Base-by-base conservation (phyloP, 2,329 filamentous ascomycete species). In the Penicillium sp. region DNA sequence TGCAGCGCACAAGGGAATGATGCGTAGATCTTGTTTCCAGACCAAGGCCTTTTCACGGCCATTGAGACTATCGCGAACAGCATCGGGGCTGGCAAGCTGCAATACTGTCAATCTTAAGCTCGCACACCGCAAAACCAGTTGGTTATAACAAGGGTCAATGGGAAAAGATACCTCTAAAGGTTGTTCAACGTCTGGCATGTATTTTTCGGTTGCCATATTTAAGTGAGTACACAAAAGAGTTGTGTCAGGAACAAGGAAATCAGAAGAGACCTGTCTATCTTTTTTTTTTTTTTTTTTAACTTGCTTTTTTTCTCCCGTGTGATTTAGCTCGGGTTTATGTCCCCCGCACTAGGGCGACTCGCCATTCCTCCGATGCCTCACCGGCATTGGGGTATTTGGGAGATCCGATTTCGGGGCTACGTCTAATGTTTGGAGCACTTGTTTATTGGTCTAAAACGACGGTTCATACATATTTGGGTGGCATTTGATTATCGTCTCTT, bases 21-120 rank as follows among this genome's bases (percentile, higher is more conserved):
- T 86, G 53, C 82, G 79, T 18, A 82, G 57, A 68, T 89, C 87
- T 64, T 88, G 85, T 63, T 83, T 85, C 72, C 80, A 74, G 24
- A 85, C 59, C 7, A 85, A 74, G 8, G 66, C 63, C 56, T 59
- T 70, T 57, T 72, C 69, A 8, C 62, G 58, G 16, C 59, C 56
- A 7, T 50, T 56, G 16, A 63, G 58, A 6, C 54, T 57, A 20
- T 47, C 24, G 14, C 58, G 57, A 16, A 55, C 24, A 10, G 14
- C 42, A 31, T 58, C 49, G 3, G 56, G 24, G 40, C 52, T 57
- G 14, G 53, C 31, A 42, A 54, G 48, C 62, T 64, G 31, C 20
- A 22, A 11, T 10, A 40, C 6, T 31, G 14, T 59, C 37, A 57
- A 49, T 34, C 10, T 20, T 8, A 40, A 18, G 6, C 24, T 46